These are phyloP conservation scores for Aspergillus alliaceus DNA, from an alignment of 2,329 filamentous ascomycete species.

Conservation along the genomic window DNA sequence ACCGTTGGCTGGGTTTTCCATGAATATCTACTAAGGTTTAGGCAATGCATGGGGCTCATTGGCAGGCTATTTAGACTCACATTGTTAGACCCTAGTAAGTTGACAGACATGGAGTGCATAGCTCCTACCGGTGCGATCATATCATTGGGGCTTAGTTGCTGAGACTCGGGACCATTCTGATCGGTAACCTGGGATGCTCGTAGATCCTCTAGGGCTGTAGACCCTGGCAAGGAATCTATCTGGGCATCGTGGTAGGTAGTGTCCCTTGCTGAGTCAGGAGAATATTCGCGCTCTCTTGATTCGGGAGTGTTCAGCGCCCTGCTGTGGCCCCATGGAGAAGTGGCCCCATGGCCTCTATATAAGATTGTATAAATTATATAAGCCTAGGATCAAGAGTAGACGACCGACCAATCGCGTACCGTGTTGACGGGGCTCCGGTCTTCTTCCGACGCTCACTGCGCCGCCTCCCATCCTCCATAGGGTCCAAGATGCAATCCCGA, in stretches of 20 bases:
- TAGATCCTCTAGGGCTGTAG: conserved; percentile 11
- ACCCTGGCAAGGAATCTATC: conserved; percentile 23
- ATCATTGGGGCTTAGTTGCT: conserved; percentile 36
- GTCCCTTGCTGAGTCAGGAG: conserved; percentile 21
- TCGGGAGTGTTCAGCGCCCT: conserved; percentile 24
- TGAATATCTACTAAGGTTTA: conserved; percentile 28
- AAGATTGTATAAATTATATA: too few relatives aligned
- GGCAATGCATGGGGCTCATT: not conserved
- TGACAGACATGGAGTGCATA: conserved; percentile 39
- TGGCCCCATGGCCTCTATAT: not conserved
- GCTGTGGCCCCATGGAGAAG: conserved; percentile 3
- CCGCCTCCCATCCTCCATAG: conserved; percentile 28
- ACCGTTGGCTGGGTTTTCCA: conserved; percentile 28
- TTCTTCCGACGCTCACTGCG: conserved; percentile 25
- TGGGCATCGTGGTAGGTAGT: conserved; percentile 17
- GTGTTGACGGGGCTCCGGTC: conserved; percentile 20
- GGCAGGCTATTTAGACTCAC: conserved; percentile 13
- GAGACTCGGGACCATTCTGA: conserved; percentile 29
- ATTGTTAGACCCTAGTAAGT: conserved; percentile 29
- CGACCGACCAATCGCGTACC: conserved; percentile 14
- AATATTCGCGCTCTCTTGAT: conserved; percentile 28
- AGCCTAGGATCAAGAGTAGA: not conserved
- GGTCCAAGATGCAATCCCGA: conserved; percentile 35
- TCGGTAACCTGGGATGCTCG: conserved; percentile 25
- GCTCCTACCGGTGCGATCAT: conserved; percentile 38